Evolutionary conservation across 1,139 yeast genomes (phyloP).

Genomic region (Yamadazyma sp.): DNA sequence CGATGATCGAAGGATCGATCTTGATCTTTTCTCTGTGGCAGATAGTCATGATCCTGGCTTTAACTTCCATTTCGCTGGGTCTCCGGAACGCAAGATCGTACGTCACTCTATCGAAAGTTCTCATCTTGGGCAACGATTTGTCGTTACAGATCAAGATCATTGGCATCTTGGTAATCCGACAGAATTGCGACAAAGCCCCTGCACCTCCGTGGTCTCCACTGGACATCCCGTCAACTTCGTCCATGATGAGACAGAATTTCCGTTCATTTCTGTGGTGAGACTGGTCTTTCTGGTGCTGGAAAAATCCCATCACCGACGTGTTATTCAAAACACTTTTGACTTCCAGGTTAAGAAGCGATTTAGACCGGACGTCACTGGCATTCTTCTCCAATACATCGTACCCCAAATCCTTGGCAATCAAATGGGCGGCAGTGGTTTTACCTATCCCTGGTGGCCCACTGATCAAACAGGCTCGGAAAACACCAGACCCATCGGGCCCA

Average conservation of each 20-base stretch:
- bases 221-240: conserved; percentile 99
- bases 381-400: conserved; percentile 74
- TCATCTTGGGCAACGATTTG: conserved; percentile 88
- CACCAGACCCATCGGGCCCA: conserved; percentile 61
- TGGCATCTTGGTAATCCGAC: conserved; percentile 84
- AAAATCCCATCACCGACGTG: conserved; percentile 80
- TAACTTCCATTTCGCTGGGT: conserved; percentile 80
- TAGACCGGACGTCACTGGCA: conserved; percentile 89
- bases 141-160: conserved; percentile 94
- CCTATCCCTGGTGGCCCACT: conserved; percentile 90
- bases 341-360: conserved; percentile 65
- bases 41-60: conserved; percentile 85
- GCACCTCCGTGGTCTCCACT: conserved; percentile 99
- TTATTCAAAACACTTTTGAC: conserved; percentile 75
- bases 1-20: conserved; percentile 77
- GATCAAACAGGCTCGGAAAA: conserved; percentile 77
- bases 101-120: conserved; percentile 89
- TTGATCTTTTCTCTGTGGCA: conserved; percentile 82
- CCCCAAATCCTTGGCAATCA: conserved; percentile 66
- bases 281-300: conserved; percentile 42
- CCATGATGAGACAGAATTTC: conserved; percentile 84
- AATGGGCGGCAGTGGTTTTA: conserved; percentile 77
- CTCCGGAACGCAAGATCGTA: conserved; percentile 82
- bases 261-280: conserved; percentile 36
- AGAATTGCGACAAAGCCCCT: conserved; percentile 87